Evolutionary conservation across 768 basidiomycete genomes (phyloP).

Genomic region (Pleurotus ostreatus): DNA sequence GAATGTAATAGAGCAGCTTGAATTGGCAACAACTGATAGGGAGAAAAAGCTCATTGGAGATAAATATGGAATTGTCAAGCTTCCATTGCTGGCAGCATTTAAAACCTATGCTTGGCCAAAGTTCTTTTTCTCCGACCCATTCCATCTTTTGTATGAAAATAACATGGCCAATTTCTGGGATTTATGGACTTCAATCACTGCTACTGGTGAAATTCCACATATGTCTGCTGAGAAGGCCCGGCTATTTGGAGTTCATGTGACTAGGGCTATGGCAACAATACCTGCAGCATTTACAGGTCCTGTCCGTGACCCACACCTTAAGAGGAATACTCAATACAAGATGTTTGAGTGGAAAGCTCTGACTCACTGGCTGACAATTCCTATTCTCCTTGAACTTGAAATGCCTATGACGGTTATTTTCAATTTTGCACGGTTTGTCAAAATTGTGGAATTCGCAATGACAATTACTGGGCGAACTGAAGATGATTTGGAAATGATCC

Average conservation of each 20-base stretch:
- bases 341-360: slow-evolving; percentile 32
- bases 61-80: slow-evolving; percentile 19
- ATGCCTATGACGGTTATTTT: slow-evolving; percentile 18
- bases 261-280: slow-evolving; percentile 21
- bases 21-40: slow-evolving; percentile 12
- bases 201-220: slow-evolving; percentile 16
- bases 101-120: slow-evolving; percentile 25
- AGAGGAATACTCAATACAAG: slow-evolving; percentile 32
- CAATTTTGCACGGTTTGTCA: slow-evolving; percentile 23
- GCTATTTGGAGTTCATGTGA: slow-evolving; percentile 18
- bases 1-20: slow-evolving; percentile 16
- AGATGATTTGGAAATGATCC: slow-evolving; percentile 15
- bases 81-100: slow-evolving; percentile 26
- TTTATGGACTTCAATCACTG: slow-evolving; percentile 20
- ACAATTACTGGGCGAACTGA: slow-evolving; percentile 14
- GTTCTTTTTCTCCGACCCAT: slow-evolving; percentile 30
- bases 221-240: slow-evolving; percentile 13
- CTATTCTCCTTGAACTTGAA: slow-evolving; percentile 26
- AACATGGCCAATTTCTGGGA: slow-evolving; percentile 24
- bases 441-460: slow-evolving; percentile 26
- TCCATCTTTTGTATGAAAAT: slow-evolving; percentile 33
- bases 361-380: slow-evolving; percentile 31
- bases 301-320: slow-evolving; percentile 23
- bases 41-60: slow-evolving; percentile 15
- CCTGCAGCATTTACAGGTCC: slow-evolving; percentile 29